A percentile compares a stretch with the other conserved stretches of the same genome.
Conservation (phyloP, 495 filamentous ascomycete species). For the Neurospora sp. region DNA sequence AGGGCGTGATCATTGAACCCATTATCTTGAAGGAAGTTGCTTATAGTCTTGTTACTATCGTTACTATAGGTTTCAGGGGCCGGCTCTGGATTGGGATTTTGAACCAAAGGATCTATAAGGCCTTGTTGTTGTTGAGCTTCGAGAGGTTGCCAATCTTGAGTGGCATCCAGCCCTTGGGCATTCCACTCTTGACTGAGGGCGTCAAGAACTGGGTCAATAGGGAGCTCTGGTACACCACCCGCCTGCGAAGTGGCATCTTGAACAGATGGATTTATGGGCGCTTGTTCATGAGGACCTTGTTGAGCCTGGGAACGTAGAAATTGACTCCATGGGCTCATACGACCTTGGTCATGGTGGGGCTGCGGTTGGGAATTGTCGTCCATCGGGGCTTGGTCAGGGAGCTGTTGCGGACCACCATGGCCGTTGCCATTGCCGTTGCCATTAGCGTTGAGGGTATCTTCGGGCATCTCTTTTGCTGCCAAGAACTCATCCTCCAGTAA, state of each 20-base stretch:
- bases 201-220: neutral
- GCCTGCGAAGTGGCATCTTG: neutral
- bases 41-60: neutral
- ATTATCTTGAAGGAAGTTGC: neutral
- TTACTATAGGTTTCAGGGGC: neutral
- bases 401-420: neutral
- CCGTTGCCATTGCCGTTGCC: neutral
- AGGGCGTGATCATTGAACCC: neutral
- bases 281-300: neutral
- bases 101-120: neutral
- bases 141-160: no score
- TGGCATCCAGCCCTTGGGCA: neutral
- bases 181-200: neutral
- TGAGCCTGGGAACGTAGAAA: neutral
- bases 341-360: neutral
- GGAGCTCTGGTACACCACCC: neutral
- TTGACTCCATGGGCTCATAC: neutral
- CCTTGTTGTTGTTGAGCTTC: neutral
- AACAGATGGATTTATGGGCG: neutral
- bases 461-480: neutral
- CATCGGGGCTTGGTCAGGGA: neutral
- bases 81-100: neutral
- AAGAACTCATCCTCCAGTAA: neutral
- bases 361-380: neutral
- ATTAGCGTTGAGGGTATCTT: neutral